Percentiles rank a stretch among this genome's conserved stretches.
Evolutionary conservation across 139 green algal genomes (phyloP).

Genomic region (Micromonas pusilla): DNA sequence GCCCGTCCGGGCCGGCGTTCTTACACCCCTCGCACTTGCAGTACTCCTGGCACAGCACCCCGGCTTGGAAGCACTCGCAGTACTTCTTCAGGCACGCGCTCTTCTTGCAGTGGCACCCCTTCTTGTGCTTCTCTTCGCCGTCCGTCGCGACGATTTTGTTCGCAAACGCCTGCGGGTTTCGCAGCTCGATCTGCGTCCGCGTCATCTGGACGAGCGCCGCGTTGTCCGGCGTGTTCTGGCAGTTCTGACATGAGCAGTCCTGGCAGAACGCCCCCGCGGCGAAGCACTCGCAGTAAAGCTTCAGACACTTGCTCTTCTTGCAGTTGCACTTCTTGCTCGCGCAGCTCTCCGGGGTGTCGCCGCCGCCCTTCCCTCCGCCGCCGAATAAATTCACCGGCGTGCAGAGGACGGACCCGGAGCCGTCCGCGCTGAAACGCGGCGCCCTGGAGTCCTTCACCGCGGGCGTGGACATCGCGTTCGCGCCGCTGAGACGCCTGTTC

Average conservation of each 20-base stretch:
- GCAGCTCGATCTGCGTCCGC: constrained; percentile 43
- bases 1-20: constrained; percentile 37
- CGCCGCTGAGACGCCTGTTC: neutral
- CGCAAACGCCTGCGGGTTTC: constrained; percentile 54
- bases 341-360: neutral
- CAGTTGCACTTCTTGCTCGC: constrained; percentile 43
- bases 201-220: constrained; percentile 36
- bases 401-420: neutral
- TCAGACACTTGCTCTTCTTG: constrained; percentile 51
- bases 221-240: constrained; percentile 56
- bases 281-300: constrained; percentile 64
- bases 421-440: neutral
- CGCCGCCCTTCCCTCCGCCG: too few relatives aligned
- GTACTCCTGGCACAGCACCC: constrained; percentile 67
- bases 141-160: constrained; percentile 39
- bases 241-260: constrained; percentile 59
- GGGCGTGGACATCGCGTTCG: neutral
- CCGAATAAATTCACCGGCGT: too few relatives aligned
- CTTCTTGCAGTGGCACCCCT: constrained; percentile 77
- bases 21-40: constrained; percentile 80
- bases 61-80: constrained; percentile 95
- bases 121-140: constrained; percentile 49
- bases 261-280: constrained; percentile 54
- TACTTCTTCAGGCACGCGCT: constrained; percentile 94
- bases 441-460: neutral